Evolutionary conservation across 352 stramenopile species (phyloP).

Genomic region (Ophiocytium majus): DNA sequence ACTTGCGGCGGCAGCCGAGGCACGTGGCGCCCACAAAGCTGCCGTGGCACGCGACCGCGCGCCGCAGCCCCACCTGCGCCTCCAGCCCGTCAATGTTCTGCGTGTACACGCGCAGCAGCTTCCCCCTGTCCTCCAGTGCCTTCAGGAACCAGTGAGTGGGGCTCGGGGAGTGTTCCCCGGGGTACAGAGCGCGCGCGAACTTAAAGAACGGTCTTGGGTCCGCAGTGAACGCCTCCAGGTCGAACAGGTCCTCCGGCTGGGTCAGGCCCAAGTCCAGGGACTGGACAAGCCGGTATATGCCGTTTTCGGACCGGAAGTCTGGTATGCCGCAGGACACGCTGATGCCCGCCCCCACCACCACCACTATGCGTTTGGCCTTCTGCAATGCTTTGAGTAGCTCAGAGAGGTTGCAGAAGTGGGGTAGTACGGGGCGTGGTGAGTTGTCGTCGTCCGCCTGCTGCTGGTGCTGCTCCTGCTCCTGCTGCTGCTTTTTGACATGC

Average conservation of each 20-base stretch:
- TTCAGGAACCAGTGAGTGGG: slow-evolving; percentile 91
- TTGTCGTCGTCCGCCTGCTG: too few species aligned
- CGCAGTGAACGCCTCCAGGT: slow-evolving; percentile 92
- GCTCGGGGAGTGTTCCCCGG: slow-evolving; percentile 76
- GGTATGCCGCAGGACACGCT: slow-evolving; percentile 93
- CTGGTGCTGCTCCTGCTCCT: too few species aligned
- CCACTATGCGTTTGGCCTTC: too few species aligned
- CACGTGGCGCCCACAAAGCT: slow-evolving; percentile 51
- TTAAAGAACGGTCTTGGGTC: slow-evolving; percentile 93
- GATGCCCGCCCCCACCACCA: slow-evolving; percentile 87
- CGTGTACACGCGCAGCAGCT: slow-evolving; percentile 87
- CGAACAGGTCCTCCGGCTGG: slow-evolving; percentile 91
- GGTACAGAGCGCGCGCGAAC: slow-evolving; percentile 80
- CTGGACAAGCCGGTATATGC: too few species aligned
- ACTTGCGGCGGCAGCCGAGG: slow-evolving; percentile 39
- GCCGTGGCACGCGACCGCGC: slow-evolving; percentile 51
- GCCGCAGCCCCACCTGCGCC: slow-evolving; percentile 74
- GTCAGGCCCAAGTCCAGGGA: too few species aligned
- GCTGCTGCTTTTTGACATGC: too few species aligned
- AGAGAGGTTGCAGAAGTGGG: too few species aligned
- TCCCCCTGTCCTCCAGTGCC: slow-evolving; percentile 79
- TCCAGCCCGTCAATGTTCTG: slow-evolving; percentile 97
- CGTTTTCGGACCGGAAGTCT: slow-evolving; percentile 88
- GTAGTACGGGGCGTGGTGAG: too few species aligned
- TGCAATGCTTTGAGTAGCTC: too few species aligned